These are phyloP conservation scores for Phytophthora melonis DNA, from an alignment of 352 stramenopile genomes.

Conservation along the genomic window DNA sequence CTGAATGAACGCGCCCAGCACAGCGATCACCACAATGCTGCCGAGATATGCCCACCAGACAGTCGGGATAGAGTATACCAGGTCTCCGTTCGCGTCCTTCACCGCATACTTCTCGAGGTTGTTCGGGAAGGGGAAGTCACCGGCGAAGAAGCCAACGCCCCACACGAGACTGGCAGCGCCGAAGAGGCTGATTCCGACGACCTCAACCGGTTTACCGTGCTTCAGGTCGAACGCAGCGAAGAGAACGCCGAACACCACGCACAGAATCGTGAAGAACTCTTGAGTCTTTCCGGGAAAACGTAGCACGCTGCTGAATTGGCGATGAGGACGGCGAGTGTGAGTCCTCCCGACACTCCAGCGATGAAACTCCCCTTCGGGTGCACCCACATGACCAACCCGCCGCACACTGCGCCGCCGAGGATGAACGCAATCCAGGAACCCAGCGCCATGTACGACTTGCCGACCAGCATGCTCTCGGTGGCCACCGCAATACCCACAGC, in stretches of 20 bases:
- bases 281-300: conserved; percentile 46
- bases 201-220: conserved; percentile 43
- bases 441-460: conserved; percentile 34
- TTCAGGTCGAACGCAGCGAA: conserved; percentile 39
- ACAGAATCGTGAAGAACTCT: conserved; percentile 37
- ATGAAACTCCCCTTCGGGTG: conserved; percentile 48
- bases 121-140: conserved; percentile 47
- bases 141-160: conserved; percentile 55
- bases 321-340: conserved; percentile 40
- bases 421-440: conserved; percentile 51
- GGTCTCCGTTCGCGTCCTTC: conserved; percentile 29
- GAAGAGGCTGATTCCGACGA: conserved; percentile 46
- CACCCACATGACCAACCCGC: conserved; percentile 43
- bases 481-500: conserved; percentile 39
- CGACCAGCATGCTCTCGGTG: conserved; percentile 40
- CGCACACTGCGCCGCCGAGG: conserved; percentile 38
- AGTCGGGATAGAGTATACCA: conserved; percentile 43
- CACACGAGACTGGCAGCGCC: conserved; percentile 40
- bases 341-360: conserved; percentile 37
- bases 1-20: conserved; percentile 46
- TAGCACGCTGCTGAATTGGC: conserved; percentile 44
- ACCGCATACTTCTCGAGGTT: conserved; percentile 43
- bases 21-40: conserved; percentile 43
- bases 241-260: conserved; percentile 42
- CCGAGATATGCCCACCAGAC: conserved; percentile 52